Base-by-base conservation (phyloP, 495 filamentous ascomycete species). In the Lindgomyces ingoldianus region DNA sequence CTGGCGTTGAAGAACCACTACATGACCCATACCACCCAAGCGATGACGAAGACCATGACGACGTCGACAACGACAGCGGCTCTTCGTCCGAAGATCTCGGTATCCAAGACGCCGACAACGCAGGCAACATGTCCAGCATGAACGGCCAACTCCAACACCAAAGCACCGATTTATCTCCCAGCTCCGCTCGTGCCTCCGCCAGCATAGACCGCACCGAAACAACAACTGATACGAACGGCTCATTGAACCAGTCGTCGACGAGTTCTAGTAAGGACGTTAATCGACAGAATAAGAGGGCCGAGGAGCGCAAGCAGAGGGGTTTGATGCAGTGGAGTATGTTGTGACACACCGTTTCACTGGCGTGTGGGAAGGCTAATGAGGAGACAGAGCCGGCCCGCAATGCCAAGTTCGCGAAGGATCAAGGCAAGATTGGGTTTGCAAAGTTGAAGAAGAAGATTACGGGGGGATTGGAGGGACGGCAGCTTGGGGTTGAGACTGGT, bases 291-390 rank as follows among this genome's bases (percentile, higher is more conserved):
- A 81, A 80, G 74, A 77, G 77, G 54, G 80, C 85, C 24, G 74
- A 89, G 65, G 84, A 88, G 68, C 76, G 88, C 14, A 87, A 88
- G 75, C 87, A 90, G 64, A 77, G 87, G 33, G 88, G 87, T 10
- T 60, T 89, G 68, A 89, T 90, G 87, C 88, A 90, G 72, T 91
- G 88, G 87, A 87, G n/a, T n/a, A n/a, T n/a, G n/a, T n/a, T n/a
- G n/a, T n/a, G n/a, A n/a, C n/a, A n/a, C n/a, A n/a, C n/a, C n/a
- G n/a, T n/a, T n/a, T n/a, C n/a, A n/a, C n/a, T n/a, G n/a, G n/a
- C n/a, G n/a, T n/a, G n/a, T n/a, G n/a, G n/a, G n/a, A n/a, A n/a
- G n/a, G n/a, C n/a, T n/a, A n/a, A n/a, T n/a, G n/a, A n/a, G n/a
- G n/a, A n/a, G n/a, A n/a, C n/a, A n/a, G n/a, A 83, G 72, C 87